phyloP scores from a whole-genome alignment of 129 eudicot species.

The Glebionis coronaria region DNA sequence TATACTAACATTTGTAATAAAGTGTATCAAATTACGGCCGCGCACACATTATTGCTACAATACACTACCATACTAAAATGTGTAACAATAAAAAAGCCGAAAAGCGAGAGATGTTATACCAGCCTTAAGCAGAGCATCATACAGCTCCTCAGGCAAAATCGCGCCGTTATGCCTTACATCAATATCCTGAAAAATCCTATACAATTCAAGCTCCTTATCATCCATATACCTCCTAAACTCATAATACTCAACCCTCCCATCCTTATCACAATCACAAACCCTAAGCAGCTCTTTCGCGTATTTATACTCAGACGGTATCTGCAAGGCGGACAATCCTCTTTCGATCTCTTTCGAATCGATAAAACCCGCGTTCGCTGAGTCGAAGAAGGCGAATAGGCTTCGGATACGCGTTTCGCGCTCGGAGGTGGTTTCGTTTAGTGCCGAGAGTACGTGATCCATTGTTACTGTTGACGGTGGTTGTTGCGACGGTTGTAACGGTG shows the following conservation, averaged over 20 bases:
- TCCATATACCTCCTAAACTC: conserved; percentile 97
- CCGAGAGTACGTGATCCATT: conserved; percentile 77
- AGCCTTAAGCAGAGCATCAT: conserved; percentile 92
- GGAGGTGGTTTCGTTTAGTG: conserved; percentile 77
- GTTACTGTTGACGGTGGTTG: conserved; percentile 59
- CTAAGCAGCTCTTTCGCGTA: conserved; percentile 82
- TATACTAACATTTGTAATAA: too few species aligned
- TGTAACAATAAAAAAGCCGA: neutral
- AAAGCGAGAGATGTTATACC: conserved; percentile 50
- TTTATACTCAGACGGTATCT: conserved; percentile 87
- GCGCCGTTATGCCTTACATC: conserved; percentile 96
- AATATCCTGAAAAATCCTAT: conserved; percentile 88
- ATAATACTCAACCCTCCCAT: conserved; percentile 86
- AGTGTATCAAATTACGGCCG: too few species aligned
- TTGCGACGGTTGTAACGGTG: conserved; percentile 24
- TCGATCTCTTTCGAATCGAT: conserved; percentile 77
- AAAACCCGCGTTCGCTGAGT: conserved; percentile 55
- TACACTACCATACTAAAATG: too few species aligned
- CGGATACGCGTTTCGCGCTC: conserved; percentile 79
- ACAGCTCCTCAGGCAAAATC: conserved; percentile 93
- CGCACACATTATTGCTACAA: too few species aligned
- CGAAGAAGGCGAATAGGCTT: conserved; percentile 70
- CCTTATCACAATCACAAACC: conserved; percentile 84
- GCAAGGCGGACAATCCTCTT: conserved; percentile 74
- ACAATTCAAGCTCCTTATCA: conserved; percentile 95